These are phyloP conservation scores for Ganoderma sp. DNA, from an alignment of 1,284 basidiomycete genomes.

Conservation along the genomic window DNA sequence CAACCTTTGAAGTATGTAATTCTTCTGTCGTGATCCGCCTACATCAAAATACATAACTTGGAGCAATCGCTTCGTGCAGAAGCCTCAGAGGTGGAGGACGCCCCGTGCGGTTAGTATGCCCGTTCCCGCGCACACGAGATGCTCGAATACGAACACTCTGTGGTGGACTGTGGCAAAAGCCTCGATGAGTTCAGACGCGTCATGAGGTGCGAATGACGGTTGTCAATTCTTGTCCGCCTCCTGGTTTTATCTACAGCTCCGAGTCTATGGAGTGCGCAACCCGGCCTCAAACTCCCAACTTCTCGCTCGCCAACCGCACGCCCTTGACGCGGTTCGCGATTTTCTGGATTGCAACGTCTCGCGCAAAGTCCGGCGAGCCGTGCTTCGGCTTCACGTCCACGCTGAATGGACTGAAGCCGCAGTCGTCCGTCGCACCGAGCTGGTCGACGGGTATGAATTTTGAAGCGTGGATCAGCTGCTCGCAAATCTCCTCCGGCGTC, in stretches of 20 bases:
- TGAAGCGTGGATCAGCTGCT: not conserved
- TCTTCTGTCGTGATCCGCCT: not conserved
- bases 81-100: not conserved
- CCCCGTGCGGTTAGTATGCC: no score
- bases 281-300: not conserved
- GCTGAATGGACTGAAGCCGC: slow-evolving; percentile 4
- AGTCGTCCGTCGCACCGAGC: slow-evolving; percentile 8
- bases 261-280: not conserved
- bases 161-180: no score
- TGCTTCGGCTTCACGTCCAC: slow-evolving; percentile 6
- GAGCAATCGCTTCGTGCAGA: not conserved
- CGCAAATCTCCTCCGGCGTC: not conserved
- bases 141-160: not conserved
- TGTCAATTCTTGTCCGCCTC: not conserved
- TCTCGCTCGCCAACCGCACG: slow-evolving; percentile 2
- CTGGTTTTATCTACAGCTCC: not conserved
- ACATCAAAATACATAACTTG: not conserved
- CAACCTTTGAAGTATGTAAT: not conserved
- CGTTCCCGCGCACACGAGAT: no score
- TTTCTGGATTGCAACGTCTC: slow-evolving; percentile 2
- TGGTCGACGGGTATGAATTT: slow-evolving; percentile 5
- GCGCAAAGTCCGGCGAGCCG: slow-evolving; percentile 4
- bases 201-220: no score
- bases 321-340: slow-evolving; percentile 2
- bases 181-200: no score